These are phyloP conservation scores for Elymus sibiricus DNA, from an alignment of 176 grass and related monocot species.

Conservation along the genomic window DNA sequence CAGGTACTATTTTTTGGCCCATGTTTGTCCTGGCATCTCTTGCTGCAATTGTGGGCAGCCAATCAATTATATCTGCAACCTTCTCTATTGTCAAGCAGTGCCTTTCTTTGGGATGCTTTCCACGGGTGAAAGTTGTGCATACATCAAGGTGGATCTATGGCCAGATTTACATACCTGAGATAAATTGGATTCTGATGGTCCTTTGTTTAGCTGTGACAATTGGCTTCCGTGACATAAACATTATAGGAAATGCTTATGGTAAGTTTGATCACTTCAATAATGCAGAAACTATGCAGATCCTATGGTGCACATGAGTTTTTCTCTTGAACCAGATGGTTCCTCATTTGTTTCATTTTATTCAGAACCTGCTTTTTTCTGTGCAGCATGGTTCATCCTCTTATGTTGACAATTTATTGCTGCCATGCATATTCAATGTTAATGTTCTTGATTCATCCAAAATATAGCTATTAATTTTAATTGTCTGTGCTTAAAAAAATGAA, in stretches of 20 bases:
- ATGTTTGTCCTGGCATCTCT: constrained; percentile 69
- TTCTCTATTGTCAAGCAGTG: constrained; percentile 84
- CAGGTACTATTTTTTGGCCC: constrained; percentile 73
- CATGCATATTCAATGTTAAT: background rate
- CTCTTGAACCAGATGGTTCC: background rate
- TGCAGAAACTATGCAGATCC: background rate
- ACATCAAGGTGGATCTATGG: constrained; percentile 79
- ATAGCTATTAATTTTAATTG: background rate
- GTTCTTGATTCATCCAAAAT: background rate
- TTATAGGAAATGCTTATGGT: constrained; percentile 85
- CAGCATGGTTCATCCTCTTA: background rate
- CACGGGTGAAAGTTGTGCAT: constrained; percentile 71
- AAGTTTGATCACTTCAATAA: constrained; percentile 31
- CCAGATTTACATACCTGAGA: constrained; percentile 87
- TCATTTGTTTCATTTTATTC: background rate
- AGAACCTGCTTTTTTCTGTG: background rate
- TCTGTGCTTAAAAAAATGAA: background rate
- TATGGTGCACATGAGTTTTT: background rate
- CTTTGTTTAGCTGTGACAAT: constrained; percentile 60
- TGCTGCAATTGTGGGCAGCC: constrained; percentile 70
- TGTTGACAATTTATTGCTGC: background rate
- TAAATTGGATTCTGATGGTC: constrained; percentile 81
- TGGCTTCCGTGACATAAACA: constrained; percentile 52
- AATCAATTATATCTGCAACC: constrained; percentile 76
- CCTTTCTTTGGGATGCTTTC: constrained; percentile 71